Conservation (phyloP, 441 rosid species). For the Jatropha podagrica region DNA sequence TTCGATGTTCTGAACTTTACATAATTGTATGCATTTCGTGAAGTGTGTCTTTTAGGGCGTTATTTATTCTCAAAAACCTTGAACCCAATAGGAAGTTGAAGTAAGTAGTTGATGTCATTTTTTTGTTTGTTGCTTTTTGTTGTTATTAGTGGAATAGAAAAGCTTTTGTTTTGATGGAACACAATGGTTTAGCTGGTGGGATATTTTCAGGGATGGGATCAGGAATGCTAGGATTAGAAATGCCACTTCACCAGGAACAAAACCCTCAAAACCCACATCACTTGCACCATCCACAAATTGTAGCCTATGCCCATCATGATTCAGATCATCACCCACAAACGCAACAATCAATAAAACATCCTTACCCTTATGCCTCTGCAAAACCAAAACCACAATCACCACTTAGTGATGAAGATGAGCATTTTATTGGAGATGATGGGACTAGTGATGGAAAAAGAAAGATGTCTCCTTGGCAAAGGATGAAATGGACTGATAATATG, state of each 20-base stretch:
- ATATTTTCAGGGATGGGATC: conserved; percentile 63
- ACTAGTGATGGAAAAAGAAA: conserved; percentile 60
- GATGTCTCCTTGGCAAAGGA: conserved; percentile 86
- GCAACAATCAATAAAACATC: conserved; percentile 42
- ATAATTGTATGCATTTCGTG: not conserved
- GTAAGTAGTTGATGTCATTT: not conserved
- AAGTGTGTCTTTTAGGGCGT: conserved; percentile 1
- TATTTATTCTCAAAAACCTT: not conserved
- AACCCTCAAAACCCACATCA: conserved; percentile 41
- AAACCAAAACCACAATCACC: conserved; percentile 55
- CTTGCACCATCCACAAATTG: conserved; percentile 54
- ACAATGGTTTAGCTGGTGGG: conserved; percentile 57
- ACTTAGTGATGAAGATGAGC: conserved; percentile 69
- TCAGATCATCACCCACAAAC: conserved; percentile 35
- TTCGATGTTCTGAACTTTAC: not conserved
- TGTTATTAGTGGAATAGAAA: conserved; percentile 1
- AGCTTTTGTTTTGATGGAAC: conserved; percentile 50
- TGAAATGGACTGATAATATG: conserved; percentile 98
- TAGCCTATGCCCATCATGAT: conserved; percentile 40
- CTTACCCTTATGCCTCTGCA: conserved; percentile 39
- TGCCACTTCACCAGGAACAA: conserved; percentile 57
- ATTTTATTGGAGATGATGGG: conserved; percentile 52
- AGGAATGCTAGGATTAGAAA: conserved; percentile 72
- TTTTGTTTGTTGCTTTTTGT: not conserved
- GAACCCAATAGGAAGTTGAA: not conserved